These are phyloP conservation scores for Solanum peruvianum DNA, from an alignment of 257 asterid genomes.

Conservation along the genomic window DNA sequence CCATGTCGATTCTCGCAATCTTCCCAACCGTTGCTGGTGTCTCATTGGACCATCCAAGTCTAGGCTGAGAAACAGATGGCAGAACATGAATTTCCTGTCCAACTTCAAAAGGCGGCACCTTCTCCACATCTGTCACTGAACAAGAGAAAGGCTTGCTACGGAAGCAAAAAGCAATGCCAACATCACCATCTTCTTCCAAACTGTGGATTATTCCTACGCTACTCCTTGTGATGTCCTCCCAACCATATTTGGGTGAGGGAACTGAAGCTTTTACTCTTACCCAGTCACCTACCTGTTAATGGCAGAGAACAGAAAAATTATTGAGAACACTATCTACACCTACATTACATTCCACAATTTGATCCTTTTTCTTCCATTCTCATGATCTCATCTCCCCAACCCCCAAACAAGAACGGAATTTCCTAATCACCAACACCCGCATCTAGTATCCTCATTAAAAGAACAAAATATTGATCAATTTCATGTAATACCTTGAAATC, in stretches of 20 bases:
- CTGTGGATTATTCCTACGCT: conserved; percentile 88
- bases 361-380: neutral
- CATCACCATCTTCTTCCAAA: conserved; percentile 95
- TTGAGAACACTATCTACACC: neutral
- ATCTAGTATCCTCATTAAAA: neutral
- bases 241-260: conserved; percentile 92
- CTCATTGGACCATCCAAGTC: conserved; percentile 97
- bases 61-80: conserved; percentile 77
- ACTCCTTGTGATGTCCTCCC: conserved; percentile 87
- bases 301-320: neutral
- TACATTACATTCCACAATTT: neutral
- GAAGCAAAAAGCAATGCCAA: conserved; percentile 96
- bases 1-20: conserved; percentile 83
- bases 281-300: conserved; percentile 85
- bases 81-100: conserved; percentile 80
- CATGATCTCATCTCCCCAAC: neutral
- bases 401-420: neutral
- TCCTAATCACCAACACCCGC: neutral
- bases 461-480: neutral
- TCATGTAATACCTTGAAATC: conserved; percentile 65
- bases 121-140: conserved; percentile 92
- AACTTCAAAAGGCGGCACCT: conserved; percentile 73
- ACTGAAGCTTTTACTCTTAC: conserved; percentile 88
- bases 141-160: conserved; percentile 82
- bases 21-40: conserved; percentile 86